Base-by-base conservation (phyloP, 169 alveolate species). In the Eimeria praecox region DNA sequence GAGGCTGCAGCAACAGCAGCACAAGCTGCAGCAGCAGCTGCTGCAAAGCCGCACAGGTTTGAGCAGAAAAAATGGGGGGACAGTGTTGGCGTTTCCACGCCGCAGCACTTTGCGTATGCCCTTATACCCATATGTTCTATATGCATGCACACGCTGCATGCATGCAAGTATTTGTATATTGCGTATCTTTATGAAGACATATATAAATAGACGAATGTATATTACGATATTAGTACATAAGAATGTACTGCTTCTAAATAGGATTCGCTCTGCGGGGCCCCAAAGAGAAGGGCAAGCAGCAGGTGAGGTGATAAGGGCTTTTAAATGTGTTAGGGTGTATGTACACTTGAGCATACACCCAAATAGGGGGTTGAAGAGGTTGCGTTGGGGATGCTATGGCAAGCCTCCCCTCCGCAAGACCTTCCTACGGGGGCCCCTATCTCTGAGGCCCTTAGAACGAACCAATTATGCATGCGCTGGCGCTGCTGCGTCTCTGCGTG, bases 1-100 rank as follows among this genome's bases (percentile, higher is more conserved):
- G 24, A 30, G 10, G 78, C 78, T 66, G 78, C 78, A 66, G 78
- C 78, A 66, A 33, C 78, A 20, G 78, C 78, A 66, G 30, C 38
- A 30, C 33, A 18, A 9, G 38, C 38, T 9, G 78, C 42, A 1
- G 42, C 78, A 20, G 78, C 78, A 2, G 14, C 78, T 9, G 38
- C 10, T 20, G 78, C 42, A 33, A 18, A 66, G 78, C 30, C 30
- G 18, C 78, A 33, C 78, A 66, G 30, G 38, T 27, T 18, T 66
- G 18, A 24, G 40, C 38, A 66, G 78, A 18, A 30, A 24, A 30
- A 20, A 52, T 20, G 62, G 24, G 24, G 62, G 62, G 62, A 12
- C 62, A 12, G 62, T 52, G 62, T 52, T 12, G 9, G 62, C 18
- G 62, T 52, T 12, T 52, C 2, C 24, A 20, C 62, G 62, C 62